A percentile compares a stretch with the other conserved stretches of the same genome.
Conservation (phyloP, 257 asterid genomes). For the Ophiorrhiza pumila region DNA sequence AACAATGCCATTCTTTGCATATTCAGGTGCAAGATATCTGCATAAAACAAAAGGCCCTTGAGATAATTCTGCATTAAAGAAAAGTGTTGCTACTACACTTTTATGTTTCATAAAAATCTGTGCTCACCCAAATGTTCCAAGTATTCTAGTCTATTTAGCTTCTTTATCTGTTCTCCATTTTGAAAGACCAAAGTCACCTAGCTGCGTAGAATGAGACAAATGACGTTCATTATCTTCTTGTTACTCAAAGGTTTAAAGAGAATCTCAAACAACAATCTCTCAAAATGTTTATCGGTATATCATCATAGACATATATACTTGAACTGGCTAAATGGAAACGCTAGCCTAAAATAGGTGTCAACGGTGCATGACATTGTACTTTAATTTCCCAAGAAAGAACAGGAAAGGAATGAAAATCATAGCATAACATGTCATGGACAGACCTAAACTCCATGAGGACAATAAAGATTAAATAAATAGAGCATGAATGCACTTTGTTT, state of each 20-base stretch:
- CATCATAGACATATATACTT: neutral
- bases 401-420: neutral
- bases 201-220: constrained; percentile 31
- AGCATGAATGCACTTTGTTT: neutral
- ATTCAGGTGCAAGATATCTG: constrained; percentile 85
- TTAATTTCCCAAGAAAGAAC: neutral
- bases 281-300: neutral
- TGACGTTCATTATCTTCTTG: neutral
- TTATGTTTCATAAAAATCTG: neutral
- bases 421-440: neutral
- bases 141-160: constrained; percentile 46
- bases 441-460: neutral
- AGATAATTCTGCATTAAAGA: constrained; percentile 3
- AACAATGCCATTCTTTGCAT: constrained; percentile 64
- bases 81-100: neutral
- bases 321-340: neutral
- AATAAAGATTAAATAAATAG: neutral
- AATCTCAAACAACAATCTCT: neutral
- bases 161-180: constrained; percentile 59
- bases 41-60: constrained; percentile 14
- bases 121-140: constrained; percentile 76
- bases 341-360: neutral
- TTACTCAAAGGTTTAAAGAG: neutral
- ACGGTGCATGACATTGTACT: neutral
- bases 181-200: constrained; percentile 86